Percentiles rank a stretch among this genome's conserved stretches.
Conservation (phyloP, 257 asterid genomes). For the Solanum boliviense region DNA sequence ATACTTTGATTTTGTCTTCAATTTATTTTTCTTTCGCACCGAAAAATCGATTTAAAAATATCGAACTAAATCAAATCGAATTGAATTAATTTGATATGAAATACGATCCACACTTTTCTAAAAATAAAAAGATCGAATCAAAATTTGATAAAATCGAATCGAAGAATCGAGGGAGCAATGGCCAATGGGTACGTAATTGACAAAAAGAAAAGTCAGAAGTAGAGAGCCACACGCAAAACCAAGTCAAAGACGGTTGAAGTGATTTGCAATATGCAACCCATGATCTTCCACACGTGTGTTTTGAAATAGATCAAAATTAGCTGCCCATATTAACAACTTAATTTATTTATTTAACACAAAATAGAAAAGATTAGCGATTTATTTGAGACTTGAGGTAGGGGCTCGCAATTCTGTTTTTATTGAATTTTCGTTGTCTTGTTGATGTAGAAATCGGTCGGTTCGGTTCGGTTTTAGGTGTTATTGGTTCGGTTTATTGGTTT, state of each 20-base stretch:
- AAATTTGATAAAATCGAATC: too few species aligned
- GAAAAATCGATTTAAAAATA: too few species aligned
- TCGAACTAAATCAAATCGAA: too few species aligned
- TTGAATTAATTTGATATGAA: too few species aligned
- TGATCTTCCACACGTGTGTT: not conserved
- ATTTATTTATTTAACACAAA: not conserved
- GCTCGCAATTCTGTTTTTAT: not conserved
- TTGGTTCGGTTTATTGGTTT: too few species aligned
- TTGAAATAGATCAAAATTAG: not conserved
- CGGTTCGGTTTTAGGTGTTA: too few species aligned
- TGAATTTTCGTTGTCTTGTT: not conserved
- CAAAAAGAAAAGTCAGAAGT: not conserved
- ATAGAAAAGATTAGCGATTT: not conserved
- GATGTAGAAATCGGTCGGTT: too few species aligned
- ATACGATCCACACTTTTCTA: too few species aligned
- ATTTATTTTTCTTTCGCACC: too few species aligned
- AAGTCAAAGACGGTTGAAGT: not conserved
- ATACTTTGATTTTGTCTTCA: too few species aligned
- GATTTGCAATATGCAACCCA: not conserved
- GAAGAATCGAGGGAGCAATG: too few species aligned
- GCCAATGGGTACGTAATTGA: not conserved
- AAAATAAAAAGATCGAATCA: rapidly evolving
- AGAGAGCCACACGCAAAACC: not conserved
- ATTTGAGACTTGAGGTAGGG: not conserved
- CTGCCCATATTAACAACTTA: not conserved